Evolutionary conservation across 495 filamentous ascomycete species (phyloP), one percentile per base, ranked within the genome.

Genomic region (Xylaria nigripes): DNA sequence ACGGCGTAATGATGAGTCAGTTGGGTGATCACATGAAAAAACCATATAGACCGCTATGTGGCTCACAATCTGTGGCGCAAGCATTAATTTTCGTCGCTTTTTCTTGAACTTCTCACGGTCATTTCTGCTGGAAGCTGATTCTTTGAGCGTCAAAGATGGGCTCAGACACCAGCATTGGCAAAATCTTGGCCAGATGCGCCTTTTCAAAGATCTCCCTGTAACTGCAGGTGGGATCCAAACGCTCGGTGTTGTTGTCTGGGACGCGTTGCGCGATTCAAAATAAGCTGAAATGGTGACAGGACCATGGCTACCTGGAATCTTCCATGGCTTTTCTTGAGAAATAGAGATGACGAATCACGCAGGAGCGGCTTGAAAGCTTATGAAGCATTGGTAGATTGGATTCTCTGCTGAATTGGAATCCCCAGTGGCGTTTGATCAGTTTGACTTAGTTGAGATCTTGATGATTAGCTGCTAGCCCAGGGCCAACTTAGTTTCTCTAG

Each of bases 111-210:
- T 32, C 40, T 51, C 12, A 32, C 16, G 22, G 1, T 44, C 5
- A 22, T 6, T 23, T 0, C 12, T 29, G 13, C 40, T 32, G 44
- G 49, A 44, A 23, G 23, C 44, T 2, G 22, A 18, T 23, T 16
- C 16, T 8, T n/a, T 51, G 15, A 25, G 40, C 16, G 49, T 51
- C 13, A 44, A 51, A 25, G 13, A 51, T 18, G 18, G 5, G 6
- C 44, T 43, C n/a, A 16, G 38, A 51, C 24, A 32, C 49, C 40
- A 15, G 25, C 8, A 51, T 51, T 25, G 49, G 49, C 18, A 44
- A 40, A 27, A 44, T 10, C 6, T 16, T 51, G 25, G 49, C 40
- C 25, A 30, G 34, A 32, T 18, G 23, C 25, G 49, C 49, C 10
- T n/a, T 43, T 25, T 30, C 49, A 15, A 36, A 9, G 9, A 16